Percentiles rank a stretch among this genome's conserved stretches.
Evolutionary conservation across 139 green algal genomes (phyloP).

Genomic region (Limnomonas spitsbergensis): DNA sequence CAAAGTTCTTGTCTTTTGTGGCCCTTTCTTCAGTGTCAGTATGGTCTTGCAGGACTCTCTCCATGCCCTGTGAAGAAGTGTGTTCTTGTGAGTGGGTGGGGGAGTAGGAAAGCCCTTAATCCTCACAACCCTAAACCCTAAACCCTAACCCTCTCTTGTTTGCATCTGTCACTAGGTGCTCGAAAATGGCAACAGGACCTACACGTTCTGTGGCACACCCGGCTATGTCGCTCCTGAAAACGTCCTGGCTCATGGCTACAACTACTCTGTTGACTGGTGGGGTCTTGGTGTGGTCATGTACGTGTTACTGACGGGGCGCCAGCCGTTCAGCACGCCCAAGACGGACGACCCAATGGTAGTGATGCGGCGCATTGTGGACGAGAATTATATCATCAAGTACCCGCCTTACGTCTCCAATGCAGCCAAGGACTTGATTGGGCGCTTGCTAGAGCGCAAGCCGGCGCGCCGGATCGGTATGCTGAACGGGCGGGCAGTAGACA

Average conservation of each 20-base stretch:
- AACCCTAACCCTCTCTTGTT: too few species aligned
- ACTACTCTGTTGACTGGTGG: constrained; percentile 87
- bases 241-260: constrained; percentile 91
- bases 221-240: constrained; percentile 97
- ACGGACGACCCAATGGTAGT: constrained; percentile 96
- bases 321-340: constrained; percentile 89
- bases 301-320: constrained; percentile 89
- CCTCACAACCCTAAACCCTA: too few species aligned
- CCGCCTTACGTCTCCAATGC: constrained; percentile 81
- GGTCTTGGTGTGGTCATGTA: constrained; percentile 52
- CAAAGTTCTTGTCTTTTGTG: too few species aligned
- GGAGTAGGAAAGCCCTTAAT: too few species aligned
- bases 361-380: constrained; percentile 94
- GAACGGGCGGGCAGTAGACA: constrained; percentile 68
- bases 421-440: constrained; percentile 77
- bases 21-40: too few species aligned
- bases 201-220: constrained; percentile 97
- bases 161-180: too few species aligned
- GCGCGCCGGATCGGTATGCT: constrained; percentile 86
- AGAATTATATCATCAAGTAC: constrained; percentile 86
- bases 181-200: constrained; percentile 74
- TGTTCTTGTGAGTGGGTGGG: too few species aligned
- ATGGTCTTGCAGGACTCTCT: too few species aligned
- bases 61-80: too few species aligned
- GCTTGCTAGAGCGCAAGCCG: constrained; percentile 87